A percentile compares a stretch with the other conserved stretches of the same genome.
Evolutionary conservation across 352 stramenopile genomes (phyloP).

Genomic region (Phytophthora cajani): DNA sequence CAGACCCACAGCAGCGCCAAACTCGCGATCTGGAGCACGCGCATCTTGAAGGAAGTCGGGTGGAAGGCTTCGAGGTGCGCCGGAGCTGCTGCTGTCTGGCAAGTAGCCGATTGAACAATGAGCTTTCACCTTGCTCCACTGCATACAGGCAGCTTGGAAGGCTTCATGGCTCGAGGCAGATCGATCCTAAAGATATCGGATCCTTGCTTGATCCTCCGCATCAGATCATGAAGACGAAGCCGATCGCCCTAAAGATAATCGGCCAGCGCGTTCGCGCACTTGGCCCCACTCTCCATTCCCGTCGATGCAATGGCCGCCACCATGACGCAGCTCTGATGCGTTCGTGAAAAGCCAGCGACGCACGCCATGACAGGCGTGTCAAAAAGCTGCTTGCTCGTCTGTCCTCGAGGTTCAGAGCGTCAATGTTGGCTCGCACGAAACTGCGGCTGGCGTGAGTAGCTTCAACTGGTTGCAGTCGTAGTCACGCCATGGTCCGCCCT

Average conservation of each 20-base stretch:
- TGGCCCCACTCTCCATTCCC: conserved; percentile 2
- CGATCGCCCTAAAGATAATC: conserved; percentile 28
- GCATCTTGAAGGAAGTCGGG: conserved; percentile 26
- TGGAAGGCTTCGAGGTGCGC: background rate
- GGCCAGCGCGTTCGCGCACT: conserved; percentile 2
- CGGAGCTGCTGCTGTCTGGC: conserved; percentile 3
- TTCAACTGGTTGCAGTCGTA: conserved; percentile 10
- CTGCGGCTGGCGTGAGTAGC: conserved; percentile 9
- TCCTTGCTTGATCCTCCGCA: conserved; percentile 6
- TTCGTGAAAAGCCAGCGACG: background rate
- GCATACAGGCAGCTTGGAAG: background rate
- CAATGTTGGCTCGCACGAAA: conserved; percentile 13
- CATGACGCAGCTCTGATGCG: background rate
- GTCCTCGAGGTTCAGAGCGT: conserved; percentile 18
- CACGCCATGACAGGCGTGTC: conserved; percentile 12
- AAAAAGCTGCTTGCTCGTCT: conserved; percentile 16
- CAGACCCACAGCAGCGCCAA: conserved; percentile 34
- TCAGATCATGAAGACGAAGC: conserved; percentile 32
- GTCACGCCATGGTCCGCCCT: conserved; percentile 14
- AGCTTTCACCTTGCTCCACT: background rate
- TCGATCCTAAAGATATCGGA: conserved; percentile 32
- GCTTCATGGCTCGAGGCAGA: background rate
- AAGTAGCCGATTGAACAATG: conserved; percentile 21
- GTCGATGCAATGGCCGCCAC: background rate
- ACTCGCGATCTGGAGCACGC: conserved; percentile 23